Evolutionary conservation across 345 rosid species (phyloP).

Genomic region (Gossypium arboreum): DNA sequence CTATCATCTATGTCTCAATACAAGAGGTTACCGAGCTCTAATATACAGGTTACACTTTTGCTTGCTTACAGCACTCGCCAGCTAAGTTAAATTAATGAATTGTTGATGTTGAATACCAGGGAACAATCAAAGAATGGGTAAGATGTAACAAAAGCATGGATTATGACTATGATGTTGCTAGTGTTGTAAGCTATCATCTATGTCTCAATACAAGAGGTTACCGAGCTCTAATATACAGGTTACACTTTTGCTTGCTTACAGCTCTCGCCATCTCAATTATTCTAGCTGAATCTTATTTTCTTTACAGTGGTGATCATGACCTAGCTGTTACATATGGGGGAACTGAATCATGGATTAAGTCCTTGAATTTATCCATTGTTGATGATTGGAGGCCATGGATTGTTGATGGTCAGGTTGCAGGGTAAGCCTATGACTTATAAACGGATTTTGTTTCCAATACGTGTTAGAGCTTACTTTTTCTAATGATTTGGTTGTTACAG

Average conservation of each 20-base stretch:
- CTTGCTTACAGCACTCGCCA: not conserved
- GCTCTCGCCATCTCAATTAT: not conserved
- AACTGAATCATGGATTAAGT: conserved; percentile 27
- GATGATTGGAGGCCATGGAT: conserved; percentile 32
- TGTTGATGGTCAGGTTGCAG: conserved; percentile 29
- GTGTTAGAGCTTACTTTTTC: not conserved
- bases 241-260: not conserved
- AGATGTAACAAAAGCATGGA: conserved; percentile 25
- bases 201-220: conserved; percentile 17
- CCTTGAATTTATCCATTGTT: conserved; percentile 17
- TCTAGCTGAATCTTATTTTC: not conserved
- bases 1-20: conserved; percentile 18
- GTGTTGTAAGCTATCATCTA: conserved; percentile 17
- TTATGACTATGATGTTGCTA: conserved; percentile 3
- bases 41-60: conserved; percentile 25
- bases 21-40: conserved; percentile 24
- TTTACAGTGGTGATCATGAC: conserved; percentile 32
- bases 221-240: conserved; percentile 34
- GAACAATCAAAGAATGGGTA: conserved; percentile 21
- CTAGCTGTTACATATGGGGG: conserved; percentile 23
- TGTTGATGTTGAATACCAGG: conserved; percentile 16
- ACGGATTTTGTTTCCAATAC: not conserved
- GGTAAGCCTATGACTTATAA: conserved; percentile 11
- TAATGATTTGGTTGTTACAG: not conserved
- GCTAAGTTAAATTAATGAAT: not conserved